phyloP scores from a whole-genome alignment of 257 asterid genomes.

The Nyctanthes arbortristis region DNA sequence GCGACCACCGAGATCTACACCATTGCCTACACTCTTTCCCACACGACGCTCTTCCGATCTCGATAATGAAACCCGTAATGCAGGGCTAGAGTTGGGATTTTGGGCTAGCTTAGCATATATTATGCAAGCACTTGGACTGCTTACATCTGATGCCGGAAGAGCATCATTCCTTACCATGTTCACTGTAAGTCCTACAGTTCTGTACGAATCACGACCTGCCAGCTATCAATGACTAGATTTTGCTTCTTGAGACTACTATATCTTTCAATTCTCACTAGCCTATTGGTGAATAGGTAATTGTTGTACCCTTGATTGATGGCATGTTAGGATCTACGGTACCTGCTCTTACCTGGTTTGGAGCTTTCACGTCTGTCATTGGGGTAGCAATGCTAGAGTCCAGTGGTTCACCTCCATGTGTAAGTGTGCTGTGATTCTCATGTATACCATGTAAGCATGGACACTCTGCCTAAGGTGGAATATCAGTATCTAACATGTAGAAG shows the following conservation, averaged over 20 bases:
- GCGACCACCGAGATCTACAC: too few species aligned
- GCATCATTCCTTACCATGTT: slow-evolving; percentile 77
- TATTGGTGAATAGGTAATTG: slow-evolving; percentile 74
- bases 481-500: too few species aligned
- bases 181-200: slow-evolving; percentile 49
- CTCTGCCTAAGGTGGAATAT: neutral
- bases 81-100: slow-evolving; percentile 76
- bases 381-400: slow-evolving; percentile 82
- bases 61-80: slow-evolving; percentile 59
- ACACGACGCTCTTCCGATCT: too few species aligned
- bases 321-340: slow-evolving; percentile 69
- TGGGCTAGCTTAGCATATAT: slow-evolving; percentile 83
- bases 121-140: slow-evolving; percentile 77
- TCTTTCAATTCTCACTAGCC: slow-evolving; percentile 25
- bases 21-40: too few species aligned
- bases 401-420: slow-evolving; percentile 85
- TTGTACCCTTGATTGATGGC: slow-evolving; percentile 86
- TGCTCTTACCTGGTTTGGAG: slow-evolving; percentile 79
- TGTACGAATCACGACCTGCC: neutral
- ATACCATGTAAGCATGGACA: neutral
- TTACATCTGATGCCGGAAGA: slow-evolving; percentile 83
- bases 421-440: slow-evolving; percentile 26
- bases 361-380: slow-evolving; percentile 61
- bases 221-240: neutral
- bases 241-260: slow-evolving; percentile 3